phyloP scores from a whole-genome alignment of 2,329 filamentous ascomycete genomes.

The Arthroderma sp. region DNA sequence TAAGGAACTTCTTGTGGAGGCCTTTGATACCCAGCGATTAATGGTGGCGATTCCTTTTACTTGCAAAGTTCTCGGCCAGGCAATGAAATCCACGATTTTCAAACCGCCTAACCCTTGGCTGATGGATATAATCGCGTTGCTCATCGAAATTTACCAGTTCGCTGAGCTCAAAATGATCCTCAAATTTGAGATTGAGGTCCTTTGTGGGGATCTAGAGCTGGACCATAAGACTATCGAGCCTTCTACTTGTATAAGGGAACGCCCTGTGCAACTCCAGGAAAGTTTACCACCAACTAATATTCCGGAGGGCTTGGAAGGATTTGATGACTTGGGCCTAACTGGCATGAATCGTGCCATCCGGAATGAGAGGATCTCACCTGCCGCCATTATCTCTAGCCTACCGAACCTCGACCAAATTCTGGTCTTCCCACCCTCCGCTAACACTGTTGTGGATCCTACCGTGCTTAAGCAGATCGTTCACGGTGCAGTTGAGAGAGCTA shows the following conservation, averaged over 20 bases:
- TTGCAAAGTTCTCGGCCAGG: slow-evolving; percentile 85
- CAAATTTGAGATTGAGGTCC: slow-evolving; percentile 96
- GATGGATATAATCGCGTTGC: slow-evolving; percentile 83
- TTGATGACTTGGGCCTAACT: slow-evolving; percentile 70
- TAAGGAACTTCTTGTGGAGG: slow-evolving; percentile 87
- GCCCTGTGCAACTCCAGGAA: slow-evolving; percentile 50
- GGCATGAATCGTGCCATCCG: slow-evolving; percentile 55
- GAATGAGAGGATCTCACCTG: slow-evolving; percentile 60
- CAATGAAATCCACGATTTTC: slow-evolving; percentile 74
- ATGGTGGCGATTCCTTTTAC: slow-evolving; percentile 93
- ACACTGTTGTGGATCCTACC: slow-evolving; percentile 59
- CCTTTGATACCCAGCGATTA: slow-evolving; percentile 80
- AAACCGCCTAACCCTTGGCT: slow-evolving; percentile 93
- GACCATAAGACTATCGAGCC: slow-evolving; percentile 87
- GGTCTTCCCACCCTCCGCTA: slow-evolving; percentile 63
- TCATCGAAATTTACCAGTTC: slow-evolving; percentile 87
- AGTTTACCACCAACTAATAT: slow-evolving; percentile 39
- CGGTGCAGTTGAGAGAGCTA: slow-evolving; percentile 72
- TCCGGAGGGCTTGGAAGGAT: slow-evolving; percentile 61
- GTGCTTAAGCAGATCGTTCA: slow-evolving; percentile 64
- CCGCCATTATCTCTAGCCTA: slow-evolving; percentile 63
- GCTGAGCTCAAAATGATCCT: slow-evolving; percentile 90
- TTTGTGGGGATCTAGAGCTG: slow-evolving; percentile 84
- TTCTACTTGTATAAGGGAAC: slow-evolving; percentile 70
- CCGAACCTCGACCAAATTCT: slow-evolving; percentile 72